A percentile compares a stretch with the other conserved stretches of the same genome.
Evolutionary conservation across 495 filamentous ascomycete genomes (phyloP).

Genomic region (Copromyces sp.): DNA sequence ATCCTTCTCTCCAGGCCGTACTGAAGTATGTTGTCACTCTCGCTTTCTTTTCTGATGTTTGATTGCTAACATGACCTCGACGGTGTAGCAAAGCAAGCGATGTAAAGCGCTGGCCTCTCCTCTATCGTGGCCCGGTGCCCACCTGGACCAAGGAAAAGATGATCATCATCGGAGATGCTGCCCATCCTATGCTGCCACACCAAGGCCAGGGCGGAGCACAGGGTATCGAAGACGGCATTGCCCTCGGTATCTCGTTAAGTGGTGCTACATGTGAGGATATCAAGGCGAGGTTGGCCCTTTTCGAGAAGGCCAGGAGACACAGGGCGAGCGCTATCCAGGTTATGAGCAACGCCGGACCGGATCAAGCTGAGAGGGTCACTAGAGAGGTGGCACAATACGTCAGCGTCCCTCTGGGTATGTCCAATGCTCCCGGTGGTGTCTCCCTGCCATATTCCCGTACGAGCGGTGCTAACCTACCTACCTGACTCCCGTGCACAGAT

Average conservation of each 20-base stretch:
- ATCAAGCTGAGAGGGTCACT: slow-evolving; percentile 14
- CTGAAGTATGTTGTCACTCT: slow-evolving; percentile 10
- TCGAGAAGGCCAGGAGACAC: slow-evolving; percentile 39
- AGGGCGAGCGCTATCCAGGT: slow-evolving; percentile 45
- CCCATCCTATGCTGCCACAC: slow-evolving; percentile 42
- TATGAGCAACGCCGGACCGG: slow-evolving; percentile 25
- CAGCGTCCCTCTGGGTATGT: slow-evolving; percentile 14
- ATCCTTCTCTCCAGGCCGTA: slow-evolving; percentile 14
- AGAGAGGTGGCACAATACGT: slow-evolving; percentile 16
- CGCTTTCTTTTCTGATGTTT: too few species aligned
- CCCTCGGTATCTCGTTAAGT: slow-evolving; percentile 26
- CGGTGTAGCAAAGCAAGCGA: slow-evolving; percentile 25
- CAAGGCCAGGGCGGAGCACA: slow-evolving; percentile 41
- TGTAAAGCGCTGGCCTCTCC: slow-evolving; percentile 37
- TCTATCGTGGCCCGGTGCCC: slow-evolving; percentile 23
- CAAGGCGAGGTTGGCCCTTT: slow-evolving; percentile 35
- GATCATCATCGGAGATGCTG: slow-evolving; percentile 39
- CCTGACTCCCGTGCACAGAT: background rate
- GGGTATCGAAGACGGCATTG: slow-evolving; percentile 37
- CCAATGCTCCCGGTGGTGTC: background rate
- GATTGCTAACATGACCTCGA: background rate
- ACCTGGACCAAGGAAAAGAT: slow-evolving; percentile 31
- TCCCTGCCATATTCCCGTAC: too few species aligned
- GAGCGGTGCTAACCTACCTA: background rate
- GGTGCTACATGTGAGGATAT: slow-evolving; percentile 25